Base-by-base conservation (phyloP, 106 monocot species). In the Dactylorhiza incarnata region DNA sequence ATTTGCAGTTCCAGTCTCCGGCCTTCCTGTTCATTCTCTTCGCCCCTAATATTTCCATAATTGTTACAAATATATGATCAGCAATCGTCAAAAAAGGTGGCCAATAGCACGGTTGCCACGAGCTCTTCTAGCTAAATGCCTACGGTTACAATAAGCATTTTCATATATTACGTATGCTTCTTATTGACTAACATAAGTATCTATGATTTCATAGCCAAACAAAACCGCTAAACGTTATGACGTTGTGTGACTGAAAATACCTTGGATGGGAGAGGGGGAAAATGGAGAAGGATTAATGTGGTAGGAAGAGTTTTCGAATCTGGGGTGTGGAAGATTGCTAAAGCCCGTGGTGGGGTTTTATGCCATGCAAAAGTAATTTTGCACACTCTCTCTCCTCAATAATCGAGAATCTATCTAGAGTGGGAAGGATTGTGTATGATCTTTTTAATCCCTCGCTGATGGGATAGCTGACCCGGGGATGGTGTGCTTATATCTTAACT, bases 1-100 rank as follows among this genome's bases (percentile, higher is more conserved):
- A 84, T 73, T 78, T 79, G 83, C 95, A 95, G 89, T 92, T 83
- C 95, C 95, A 95, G 81, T 95, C 95, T 47, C 95, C 95, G 23
- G 92, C 89, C 83, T 95, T 95, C 86, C 89, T 86, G 79, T 88
- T 95, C 95, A 92, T 95, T 86, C 79, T 85, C 25, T 46, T 46
- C 13, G 10, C 9, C 50, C 20, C 50, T 24, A 9, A 49, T 23
- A 16, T 23, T 9, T 4, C 55, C 2, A 17, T n/a, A 45, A 75
- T 14, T n/a, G n/a, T n/a, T n/a, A 74, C 2, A 44, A 44, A 45
- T 44, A 65, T 65, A n/a, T n/a, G n/a, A n/a, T n/a, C n/a, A n/a
- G n/a, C n/a, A n/a, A n/a, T n/a, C n/a, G n/a, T n/a, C n/a, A n/a
- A n/a, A n/a, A n/a, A n/a, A n/a, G n/a, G n/a, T n/a, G n/a, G n/a